These are phyloP conservation scores for Solanum virginianum DNA, from an alignment of 257 asterid species.

Conservation along the genomic window DNA sequence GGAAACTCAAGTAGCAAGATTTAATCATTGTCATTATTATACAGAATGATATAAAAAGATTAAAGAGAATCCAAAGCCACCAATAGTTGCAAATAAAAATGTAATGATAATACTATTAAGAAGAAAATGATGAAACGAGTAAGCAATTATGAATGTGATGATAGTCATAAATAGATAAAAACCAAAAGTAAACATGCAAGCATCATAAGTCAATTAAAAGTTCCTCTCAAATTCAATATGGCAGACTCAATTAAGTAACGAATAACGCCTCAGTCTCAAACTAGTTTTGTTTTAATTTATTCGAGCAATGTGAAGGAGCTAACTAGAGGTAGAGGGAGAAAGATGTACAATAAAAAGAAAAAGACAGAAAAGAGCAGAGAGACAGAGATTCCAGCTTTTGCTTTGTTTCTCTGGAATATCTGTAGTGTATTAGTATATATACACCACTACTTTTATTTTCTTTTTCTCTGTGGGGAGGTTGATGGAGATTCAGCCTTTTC, in stretches of 20 bases:
- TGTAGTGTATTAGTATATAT: not conserved
- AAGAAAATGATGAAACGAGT: not conserved
- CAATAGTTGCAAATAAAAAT: not conserved
- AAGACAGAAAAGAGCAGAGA: not conserved
- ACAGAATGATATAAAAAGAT: not conserved
- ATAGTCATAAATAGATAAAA: not conserved
- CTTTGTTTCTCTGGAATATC: slow-evolving; percentile 1
- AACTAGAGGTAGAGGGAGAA: not conserved
- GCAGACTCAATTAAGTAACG: too few species aligned
- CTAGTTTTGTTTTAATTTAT: not conserved
- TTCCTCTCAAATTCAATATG: not conserved
- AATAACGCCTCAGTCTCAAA: too few species aligned
- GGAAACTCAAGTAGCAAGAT: not conserved
- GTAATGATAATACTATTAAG: not conserved
- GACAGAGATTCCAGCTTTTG: slow-evolving; percentile 23
- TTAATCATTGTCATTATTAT: not conserved
- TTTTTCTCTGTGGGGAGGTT: not conserved
- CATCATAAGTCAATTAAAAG: slow-evolving; percentile 12
- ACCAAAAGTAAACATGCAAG: slow-evolving; percentile 2
- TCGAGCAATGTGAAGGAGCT: too few species aligned
- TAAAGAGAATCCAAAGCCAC: not conserved
- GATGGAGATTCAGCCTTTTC: not conserved
- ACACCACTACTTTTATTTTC: not conserved
- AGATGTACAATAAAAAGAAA: not conserved
- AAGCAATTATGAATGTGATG: not conserved